Conservation (phyloP, 78 protist genomes). For the Dictyostelium purpureum region DNA sequence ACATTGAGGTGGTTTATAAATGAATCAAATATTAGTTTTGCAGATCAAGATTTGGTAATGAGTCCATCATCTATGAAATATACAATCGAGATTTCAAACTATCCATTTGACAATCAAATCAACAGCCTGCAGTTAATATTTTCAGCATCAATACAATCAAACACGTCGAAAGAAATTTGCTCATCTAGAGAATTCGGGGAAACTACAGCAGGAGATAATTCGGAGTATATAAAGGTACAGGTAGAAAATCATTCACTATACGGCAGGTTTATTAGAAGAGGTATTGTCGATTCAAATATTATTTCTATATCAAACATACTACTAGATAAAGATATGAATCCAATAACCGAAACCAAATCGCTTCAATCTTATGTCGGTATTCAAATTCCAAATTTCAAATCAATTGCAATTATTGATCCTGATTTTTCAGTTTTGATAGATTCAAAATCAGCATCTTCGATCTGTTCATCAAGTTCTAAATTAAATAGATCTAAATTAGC, state of each 20-base stretch:
- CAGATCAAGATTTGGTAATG: background rate
- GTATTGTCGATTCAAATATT: background rate
- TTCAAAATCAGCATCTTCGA: too few relatives aligned
- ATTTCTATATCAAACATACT: background rate
- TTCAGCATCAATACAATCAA: background rate
- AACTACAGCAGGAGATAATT: background rate
- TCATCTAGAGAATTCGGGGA: background rate
- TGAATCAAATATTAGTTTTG: conserved; percentile 7
- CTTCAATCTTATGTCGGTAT: too few relatives aligned
- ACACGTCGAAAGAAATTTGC: background rate
- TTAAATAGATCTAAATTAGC: too few relatives aligned
- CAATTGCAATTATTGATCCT: too few relatives aligned
- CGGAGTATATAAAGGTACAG: background rate
- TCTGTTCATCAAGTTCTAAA: too few relatives aligned
- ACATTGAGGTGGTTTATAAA: background rate
- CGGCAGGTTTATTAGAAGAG: conserved; percentile 25
- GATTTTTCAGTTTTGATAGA: too few relatives aligned
- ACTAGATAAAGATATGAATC: too few relatives aligned
- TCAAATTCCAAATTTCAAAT: too few relatives aligned
- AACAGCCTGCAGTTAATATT: conserved; percentile 28
- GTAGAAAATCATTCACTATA: background rate
- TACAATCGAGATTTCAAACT: background rate
- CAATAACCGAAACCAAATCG: too few relatives aligned
- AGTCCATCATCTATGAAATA: conserved; percentile 40
- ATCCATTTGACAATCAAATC: background rate